Percentiles rank a stretch among this genome's conserved stretches.
phyloP scores from a whole-genome alignment of 2,329 filamentous ascomycete species.

The Xylaria digitata region DNA sequence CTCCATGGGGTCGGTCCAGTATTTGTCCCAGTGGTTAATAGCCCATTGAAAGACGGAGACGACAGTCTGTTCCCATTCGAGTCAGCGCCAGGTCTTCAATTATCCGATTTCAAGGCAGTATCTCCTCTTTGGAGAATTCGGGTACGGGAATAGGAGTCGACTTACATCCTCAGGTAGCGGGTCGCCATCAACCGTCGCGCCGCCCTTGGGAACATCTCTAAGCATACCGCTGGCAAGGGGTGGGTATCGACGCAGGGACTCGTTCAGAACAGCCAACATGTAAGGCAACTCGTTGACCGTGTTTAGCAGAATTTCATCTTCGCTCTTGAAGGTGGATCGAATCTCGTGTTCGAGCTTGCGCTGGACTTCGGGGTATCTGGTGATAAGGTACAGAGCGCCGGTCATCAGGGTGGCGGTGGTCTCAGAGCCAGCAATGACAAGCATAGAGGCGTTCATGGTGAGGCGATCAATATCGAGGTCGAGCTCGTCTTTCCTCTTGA shows the following conservation, averaged over 20 bases:
- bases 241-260: slow-evolving; percentile 58
- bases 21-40: slow-evolving; percentile 50
- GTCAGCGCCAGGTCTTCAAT: slow-evolving; percentile 26
- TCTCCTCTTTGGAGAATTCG: not conserved
- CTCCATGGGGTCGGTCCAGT: slow-evolving; percentile 53
- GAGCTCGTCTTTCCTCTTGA: slow-evolving; percentile 47
- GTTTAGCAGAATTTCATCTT: slow-evolving; percentile 55
- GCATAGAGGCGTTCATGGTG: slow-evolving; percentile 43
- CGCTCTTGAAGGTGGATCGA: slow-evolving; percentile 51
- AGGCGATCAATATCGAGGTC: slow-evolving; percentile 43
- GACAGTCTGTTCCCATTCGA: slow-evolving; percentile 45
- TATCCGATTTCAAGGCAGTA: not conserved
- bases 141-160: not conserved
- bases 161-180: slow-evolving; percentile 46
- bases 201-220: slow-evolving; percentile 44
- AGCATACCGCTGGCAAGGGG: slow-evolving; percentile 46
- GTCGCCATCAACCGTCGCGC: slow-evolving; percentile 43
- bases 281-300: slow-evolving; percentile 53
- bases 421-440: slow-evolving; percentile 61
- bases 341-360: slow-evolving; percentile 55
- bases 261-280: slow-evolving; percentile 57
- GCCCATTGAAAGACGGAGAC: slow-evolving; percentile 54
- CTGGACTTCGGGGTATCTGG: slow-evolving; percentile 52
- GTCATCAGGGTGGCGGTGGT: slow-evolving; percentile 61
- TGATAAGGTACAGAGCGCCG: slow-evolving; percentile 54